Percentiles rank a stretch among this genome's conserved stretches.
Evolutionary conservation across 177 flowering plant genomes (phyloP).

Genomic region (Telopea speciosissima): DNA sequence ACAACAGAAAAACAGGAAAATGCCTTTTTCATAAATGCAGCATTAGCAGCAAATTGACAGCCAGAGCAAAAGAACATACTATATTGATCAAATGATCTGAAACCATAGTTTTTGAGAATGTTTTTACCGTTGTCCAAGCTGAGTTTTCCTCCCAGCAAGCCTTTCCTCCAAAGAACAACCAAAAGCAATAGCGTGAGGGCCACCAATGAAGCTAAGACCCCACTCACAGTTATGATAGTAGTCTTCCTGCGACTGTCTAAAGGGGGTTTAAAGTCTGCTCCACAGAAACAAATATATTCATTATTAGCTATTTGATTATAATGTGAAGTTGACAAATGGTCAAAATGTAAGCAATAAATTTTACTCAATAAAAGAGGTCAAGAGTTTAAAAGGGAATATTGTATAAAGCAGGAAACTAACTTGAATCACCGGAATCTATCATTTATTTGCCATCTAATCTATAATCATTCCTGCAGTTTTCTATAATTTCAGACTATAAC

Average conservation of each 20-base stretch:
- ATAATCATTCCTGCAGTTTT: too few relatives aligned
- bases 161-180: conserved; percentile 33
- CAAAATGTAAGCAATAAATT: not conserved
- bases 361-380: too few relatives aligned
- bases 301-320: not conserved
- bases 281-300: not conserved
- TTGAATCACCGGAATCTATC: not conserved
- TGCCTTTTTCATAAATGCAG: not conserved
- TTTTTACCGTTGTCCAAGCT: conserved; percentile 40
- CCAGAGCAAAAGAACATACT: too few relatives aligned
- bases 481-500: not conserved
- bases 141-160: conserved; percentile 32
- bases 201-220: conserved; percentile 20
- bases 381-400: not conserved
- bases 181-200: conserved; percentile 27
- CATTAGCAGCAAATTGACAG: not conserved
- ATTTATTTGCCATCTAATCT: not conserved
- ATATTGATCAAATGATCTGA: too few relatives aligned
- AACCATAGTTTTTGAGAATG: not conserved
- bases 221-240: conserved; percentile 16
- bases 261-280: conserved; percentile 55
- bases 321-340: not conserved
- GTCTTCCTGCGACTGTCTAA: conserved; percentile 18
- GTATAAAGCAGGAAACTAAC: not conserved
- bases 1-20: not conserved